phyloP scores from a whole-genome alignment of 495 filamentous ascomycete species.

The Penicillium malachiteum region DNA sequence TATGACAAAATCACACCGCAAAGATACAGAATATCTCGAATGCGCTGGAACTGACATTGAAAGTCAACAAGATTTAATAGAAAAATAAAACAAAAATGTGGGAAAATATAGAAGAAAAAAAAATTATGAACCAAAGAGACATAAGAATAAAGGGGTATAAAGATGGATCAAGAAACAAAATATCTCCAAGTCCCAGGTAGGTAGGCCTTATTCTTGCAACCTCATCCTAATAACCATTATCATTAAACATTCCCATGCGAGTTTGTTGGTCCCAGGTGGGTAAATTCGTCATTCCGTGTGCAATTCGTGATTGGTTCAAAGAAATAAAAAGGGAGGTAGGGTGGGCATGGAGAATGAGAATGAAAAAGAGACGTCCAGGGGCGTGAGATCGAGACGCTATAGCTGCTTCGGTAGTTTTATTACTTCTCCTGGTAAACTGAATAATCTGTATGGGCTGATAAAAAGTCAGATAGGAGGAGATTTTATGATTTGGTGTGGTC shows the following conservation, averaged over 20 bases:
- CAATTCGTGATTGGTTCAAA: conserved; percentile 26
- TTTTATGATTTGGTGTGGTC: background rate
- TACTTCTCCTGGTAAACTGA: conserved; percentile 17
- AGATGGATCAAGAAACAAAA: conserved; percentile 18
- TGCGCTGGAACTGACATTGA: background rate
- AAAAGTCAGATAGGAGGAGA: background rate
- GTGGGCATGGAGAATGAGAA: conserved; percentile 6
- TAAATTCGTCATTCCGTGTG: conserved; percentile 32
- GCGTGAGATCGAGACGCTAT: background rate
- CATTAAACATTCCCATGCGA: conserved; percentile 34
- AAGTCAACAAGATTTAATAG: background rate
- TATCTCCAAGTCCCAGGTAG: conserved; percentile 6
- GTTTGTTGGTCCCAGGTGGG: conserved; percentile 23
- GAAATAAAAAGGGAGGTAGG: background rate
- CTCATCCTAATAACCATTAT: conserved; percentile 40
- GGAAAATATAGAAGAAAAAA: background rate
- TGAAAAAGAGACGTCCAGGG: background rate
- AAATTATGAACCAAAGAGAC: conserved; percentile 6
- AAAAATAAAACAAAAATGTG: background rate
- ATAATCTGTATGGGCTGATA: conserved; percentile 12
- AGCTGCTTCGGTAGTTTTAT: background rate
- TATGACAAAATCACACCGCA: background rate
- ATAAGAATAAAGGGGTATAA: conserved; percentile 29
- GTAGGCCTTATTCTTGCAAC: conserved; percentile 8
- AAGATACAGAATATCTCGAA: background rate